Evolutionary conservation across 2,329 filamentous ascomycete genomes (phyloP).

Genomic region (Apiospora kogelbergensis): DNA sequence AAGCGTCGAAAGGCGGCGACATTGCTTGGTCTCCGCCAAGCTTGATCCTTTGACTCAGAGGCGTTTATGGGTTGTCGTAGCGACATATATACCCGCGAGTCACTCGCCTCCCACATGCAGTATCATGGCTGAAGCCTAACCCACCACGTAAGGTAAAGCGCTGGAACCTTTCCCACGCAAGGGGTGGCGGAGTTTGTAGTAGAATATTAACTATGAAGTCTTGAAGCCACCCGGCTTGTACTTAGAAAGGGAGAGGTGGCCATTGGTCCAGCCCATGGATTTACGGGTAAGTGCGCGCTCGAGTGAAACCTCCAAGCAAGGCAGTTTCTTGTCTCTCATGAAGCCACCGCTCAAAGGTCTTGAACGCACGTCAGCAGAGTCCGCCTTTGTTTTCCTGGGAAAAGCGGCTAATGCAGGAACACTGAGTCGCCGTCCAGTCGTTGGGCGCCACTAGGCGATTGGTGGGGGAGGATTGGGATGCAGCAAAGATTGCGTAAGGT

Average conservation of each 20-base stretch:
- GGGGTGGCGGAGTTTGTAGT: neutral
- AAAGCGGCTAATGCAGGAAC: slow-evolving; percentile 1
- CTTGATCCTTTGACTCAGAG: neutral
- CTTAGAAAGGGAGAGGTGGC: neutral
- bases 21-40: neutral
- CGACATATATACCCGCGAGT: neutral
- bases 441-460: neutral
- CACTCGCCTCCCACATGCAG: neutral
- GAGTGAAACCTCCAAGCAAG: neutral
- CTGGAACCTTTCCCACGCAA: neutral
- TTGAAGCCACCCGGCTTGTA: neutral
- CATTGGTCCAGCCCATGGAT: neutral
- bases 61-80: neutral
- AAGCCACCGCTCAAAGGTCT: neutral
- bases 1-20: neutral
- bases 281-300: neutral
- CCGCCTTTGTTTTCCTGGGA: neutral
- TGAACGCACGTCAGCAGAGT: neutral
- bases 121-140: neutral
- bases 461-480: neutral
- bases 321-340: neutral
- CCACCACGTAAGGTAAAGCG: neutral
- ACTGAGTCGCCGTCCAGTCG: slow-evolving; percentile 4
- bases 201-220: too few relatives aligned
- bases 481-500: neutral